These are phyloP conservation scores for Arthrobotrys megalospora DNA, from an alignment of 2,329 filamentous ascomycete genomes.

Conservation along the genomic window DNA sequence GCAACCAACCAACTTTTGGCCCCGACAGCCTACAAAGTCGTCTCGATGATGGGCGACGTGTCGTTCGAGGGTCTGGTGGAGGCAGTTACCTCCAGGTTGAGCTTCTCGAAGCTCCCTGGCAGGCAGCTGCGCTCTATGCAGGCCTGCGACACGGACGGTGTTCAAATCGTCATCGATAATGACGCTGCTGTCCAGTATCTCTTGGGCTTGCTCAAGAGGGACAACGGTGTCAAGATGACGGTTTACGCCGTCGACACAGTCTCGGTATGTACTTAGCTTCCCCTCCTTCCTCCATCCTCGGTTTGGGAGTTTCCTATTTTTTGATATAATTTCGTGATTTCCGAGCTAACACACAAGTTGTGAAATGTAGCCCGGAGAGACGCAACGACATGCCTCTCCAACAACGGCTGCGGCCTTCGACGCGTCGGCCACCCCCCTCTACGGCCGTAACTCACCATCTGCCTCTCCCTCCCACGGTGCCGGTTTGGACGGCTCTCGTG, in stretches of 20 bases:
- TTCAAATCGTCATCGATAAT: slow-evolving; percentile 34
- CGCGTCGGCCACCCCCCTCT: slow-evolving; percentile 22
- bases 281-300: not conserved
- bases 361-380: slow-evolving; percentile 12
- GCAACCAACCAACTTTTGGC: not conserved
- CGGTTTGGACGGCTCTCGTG: slow-evolving; percentile 4
- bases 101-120: slow-evolving; percentile 28
- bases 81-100: slow-evolving; percentile 24
- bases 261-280: not conserved
- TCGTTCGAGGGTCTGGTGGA: slow-evolving; percentile 21
- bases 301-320: not conserved
- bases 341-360: not conserved
- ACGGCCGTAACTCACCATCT: not conserved
- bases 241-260: slow-evolving; percentile 30
- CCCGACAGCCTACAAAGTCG: slow-evolving; percentile 44
- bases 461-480: not conserved
- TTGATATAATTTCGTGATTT: not conserved
- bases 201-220: slow-evolving; percentile 12
- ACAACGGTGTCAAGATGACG: slow-evolving; percentile 24
- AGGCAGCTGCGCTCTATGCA: slow-evolving; percentile 38
- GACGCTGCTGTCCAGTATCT: slow-evolving; percentile 33
- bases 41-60: slow-evolving; percentile 34
- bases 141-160: slow-evolving; percentile 24
- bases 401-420: slow-evolving; percentile 14
- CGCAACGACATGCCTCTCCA: not conserved